Percentiles rank a stretch among this genome's conserved stretches.
Evolutionary conservation across 139 green algal species (phyloP).

Genomic region (Chlorella vulgaris): DNA sequence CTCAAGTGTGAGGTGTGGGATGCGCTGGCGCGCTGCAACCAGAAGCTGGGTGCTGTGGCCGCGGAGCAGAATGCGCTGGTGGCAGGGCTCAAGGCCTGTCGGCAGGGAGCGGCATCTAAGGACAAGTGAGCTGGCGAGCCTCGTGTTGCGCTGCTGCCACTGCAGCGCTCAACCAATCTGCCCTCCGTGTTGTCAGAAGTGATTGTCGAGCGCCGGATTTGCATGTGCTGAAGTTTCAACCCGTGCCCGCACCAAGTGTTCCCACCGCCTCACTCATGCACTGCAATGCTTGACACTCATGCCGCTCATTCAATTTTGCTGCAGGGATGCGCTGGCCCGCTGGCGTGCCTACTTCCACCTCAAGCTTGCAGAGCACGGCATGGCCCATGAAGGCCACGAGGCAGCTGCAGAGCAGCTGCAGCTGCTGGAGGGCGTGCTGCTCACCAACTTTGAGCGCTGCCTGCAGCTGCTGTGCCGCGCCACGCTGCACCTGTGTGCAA

Average conservation of each 20-base stretch:
- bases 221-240: no score
- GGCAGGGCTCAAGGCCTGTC: slow-evolving; percentile 21
- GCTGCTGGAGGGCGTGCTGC: background rate
- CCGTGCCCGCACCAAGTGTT: no score
- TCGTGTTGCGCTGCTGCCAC: no score
- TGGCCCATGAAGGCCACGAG: background rate
- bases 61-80: background rate
- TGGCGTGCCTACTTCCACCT: slow-evolving; percentile 36
- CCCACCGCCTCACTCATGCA: no score
- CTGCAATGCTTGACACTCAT: background rate
- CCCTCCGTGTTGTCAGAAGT: no score
- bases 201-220: no score
- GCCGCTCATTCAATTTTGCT: background rate
- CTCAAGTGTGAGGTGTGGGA: slow-evolving; percentile 32
- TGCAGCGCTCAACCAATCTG: no score
- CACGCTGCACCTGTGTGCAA: background rate
- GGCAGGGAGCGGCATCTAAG: slow-evolving; percentile 10
- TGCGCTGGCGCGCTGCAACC: slow-evolving; percentile 19
- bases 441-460: background rate
- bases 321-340: slow-evolving; percentile 23
- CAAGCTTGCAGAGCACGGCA: slow-evolving; percentile 19
- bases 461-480: slow-evolving; percentile 11
- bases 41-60: slow-evolving; percentile 24
- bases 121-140: slow-evolving; percentile 9
- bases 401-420: background rate